Percentiles rank a stretch among this genome's conserved stretches.
Evolutionary conservation across 1,139 yeast genomes (phyloP).

Genomic region (Blastobotrys indianensis): DNA sequence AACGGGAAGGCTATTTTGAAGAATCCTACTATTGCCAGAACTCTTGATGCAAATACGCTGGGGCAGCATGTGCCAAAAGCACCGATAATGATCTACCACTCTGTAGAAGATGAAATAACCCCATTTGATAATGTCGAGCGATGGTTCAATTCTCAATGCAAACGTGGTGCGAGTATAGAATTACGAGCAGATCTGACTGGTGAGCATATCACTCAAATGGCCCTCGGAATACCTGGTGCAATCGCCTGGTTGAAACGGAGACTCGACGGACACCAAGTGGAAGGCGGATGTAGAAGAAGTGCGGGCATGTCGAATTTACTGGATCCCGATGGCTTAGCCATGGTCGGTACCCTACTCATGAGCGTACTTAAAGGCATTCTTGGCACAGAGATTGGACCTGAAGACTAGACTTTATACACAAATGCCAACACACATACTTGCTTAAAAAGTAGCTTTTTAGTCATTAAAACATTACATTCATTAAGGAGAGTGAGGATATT

Average conservation of each 20-base stretch:
- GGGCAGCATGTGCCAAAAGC: conserved; percentile 17
- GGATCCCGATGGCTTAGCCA: too few relatives aligned
- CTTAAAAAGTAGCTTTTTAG: too few relatives aligned
- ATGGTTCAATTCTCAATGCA: not conserved
- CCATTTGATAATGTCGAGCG: not conserved
- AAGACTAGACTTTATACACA: too few relatives aligned
- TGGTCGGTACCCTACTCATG: too few relatives aligned
- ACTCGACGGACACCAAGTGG: not conserved
- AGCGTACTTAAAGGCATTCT: too few relatives aligned
- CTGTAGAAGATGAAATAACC: conserved; percentile 1
- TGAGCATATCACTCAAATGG: not conserved
- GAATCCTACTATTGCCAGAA: conserved; percentile 12
- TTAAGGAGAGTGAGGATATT: too few relatives aligned
- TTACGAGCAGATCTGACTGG: not conserved
- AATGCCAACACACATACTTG: too few relatives aligned
- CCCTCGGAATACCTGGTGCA: not conserved
- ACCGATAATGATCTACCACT: conserved; percentile 7
- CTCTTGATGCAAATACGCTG: conserved; percentile 16
- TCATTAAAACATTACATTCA: too few relatives aligned
- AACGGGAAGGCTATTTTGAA: conserved; percentile 16
- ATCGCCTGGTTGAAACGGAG: not conserved
- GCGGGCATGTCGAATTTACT: not conserved
- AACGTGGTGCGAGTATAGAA: not conserved
- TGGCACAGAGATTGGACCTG: too few relatives aligned
- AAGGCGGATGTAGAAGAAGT: not conserved